Conservation (phyloP, 179 eudicot genomes). For the Monotropa hypopitys region DNA sequence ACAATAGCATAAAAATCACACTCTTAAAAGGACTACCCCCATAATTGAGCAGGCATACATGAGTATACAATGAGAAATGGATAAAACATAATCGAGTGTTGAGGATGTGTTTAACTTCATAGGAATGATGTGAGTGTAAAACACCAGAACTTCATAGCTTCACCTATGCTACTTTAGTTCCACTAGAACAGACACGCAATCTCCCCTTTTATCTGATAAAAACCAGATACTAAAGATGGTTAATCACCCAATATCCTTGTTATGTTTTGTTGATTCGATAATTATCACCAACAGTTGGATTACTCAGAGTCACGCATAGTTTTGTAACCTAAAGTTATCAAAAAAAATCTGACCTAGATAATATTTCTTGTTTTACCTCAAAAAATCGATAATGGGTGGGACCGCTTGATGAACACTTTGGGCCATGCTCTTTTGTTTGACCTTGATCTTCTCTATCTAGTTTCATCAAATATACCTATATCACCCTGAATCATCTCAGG, state of each 20-base stretch:
- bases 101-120: neutral
- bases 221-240: neutral
- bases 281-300: neutral
- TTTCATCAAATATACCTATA: neutral
- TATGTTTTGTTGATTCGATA: neutral
- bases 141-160: neutral
- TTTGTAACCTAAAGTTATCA: neutral
- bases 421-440: neutral
- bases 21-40: neutral
- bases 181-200: neutral
- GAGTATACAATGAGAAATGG: neutral
- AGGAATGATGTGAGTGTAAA: neutral
- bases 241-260: neutral
- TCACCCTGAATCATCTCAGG: neutral
- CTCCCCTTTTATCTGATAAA: neutral
- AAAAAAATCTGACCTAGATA: neutral
- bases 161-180: neutral
- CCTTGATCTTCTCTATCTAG: neutral
- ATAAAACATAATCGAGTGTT: neutral
- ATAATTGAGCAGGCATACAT: neutral
- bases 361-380: neutral
- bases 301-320: neutral
- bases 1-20: neutral
- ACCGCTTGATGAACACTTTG: neutral
- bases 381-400: neutral